Percentiles rank a stretch among this genome's conserved stretches.
phyloP scores from a whole-genome alignment of 305 asterid species.

The Galium porrigens region DNA sequence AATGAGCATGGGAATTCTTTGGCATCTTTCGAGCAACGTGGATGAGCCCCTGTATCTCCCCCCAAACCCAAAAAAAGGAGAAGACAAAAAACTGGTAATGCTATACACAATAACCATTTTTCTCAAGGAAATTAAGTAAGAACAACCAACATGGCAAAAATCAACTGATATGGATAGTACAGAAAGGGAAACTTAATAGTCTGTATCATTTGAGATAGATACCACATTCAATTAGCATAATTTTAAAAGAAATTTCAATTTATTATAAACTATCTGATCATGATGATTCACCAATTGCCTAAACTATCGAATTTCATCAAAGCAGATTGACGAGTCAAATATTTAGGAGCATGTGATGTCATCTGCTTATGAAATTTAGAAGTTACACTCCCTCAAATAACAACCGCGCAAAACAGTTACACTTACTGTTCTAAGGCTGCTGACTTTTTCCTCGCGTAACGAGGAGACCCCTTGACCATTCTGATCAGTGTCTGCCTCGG shows the following conservation, averaged over 20 bases:
- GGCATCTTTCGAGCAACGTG: conserved; percentile 98
- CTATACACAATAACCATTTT: conserved; percentile 1
- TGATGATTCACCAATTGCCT: background rate
- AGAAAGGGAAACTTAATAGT: background rate
- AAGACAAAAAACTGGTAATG: conserved; percentile 17
- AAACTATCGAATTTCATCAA: background rate
- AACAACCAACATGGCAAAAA: background rate
- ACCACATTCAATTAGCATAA: background rate
- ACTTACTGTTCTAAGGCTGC: conserved; percentile 95
- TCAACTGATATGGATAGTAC: background rate
- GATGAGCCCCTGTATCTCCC: conserved; percentile 53
- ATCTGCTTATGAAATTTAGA: background rate
- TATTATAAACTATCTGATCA: background rate
- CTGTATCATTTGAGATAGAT: background rate
- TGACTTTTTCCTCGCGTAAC: conserved; percentile 94
- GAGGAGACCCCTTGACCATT: conserved; percentile 53
- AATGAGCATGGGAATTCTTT: conserved; percentile 87
- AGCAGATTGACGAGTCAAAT: background rate
- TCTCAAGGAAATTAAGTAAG: background rate
- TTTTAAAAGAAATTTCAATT: background rate
- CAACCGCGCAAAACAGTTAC: background rate
- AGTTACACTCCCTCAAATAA: background rate
- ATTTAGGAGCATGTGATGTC: background rate
- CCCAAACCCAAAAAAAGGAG: background rate
- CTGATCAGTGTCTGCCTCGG: conserved; percentile 69